Base-by-base conservation (phyloP, 2,329 filamentous ascomycete species). In the Talaromyces sp. region DNA sequence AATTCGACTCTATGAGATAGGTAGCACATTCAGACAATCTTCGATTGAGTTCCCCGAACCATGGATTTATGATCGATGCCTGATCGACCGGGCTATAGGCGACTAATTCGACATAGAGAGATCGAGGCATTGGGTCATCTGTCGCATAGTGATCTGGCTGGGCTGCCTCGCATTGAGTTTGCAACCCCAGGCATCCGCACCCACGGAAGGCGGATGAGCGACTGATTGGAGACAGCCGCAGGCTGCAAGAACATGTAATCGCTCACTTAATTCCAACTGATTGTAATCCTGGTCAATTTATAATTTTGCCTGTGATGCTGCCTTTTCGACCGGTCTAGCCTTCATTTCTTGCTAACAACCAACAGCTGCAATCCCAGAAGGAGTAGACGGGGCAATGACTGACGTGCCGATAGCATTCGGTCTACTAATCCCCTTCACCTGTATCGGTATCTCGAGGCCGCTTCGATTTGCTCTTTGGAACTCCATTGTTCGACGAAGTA, bases 401-500 rank as follows among this genome's bases (percentile, higher is more conserved):
- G 40, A 21, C 31, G 21, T 11, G 1, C 18, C n/a, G 31, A 54
- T 12, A 16, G 0, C 9, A 28, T 21, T n/a, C 9, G 8, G 9
- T n/a, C n/a, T n/a, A n/a, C 25, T 50, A 50, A 14, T 31, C n/a
- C 6, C 5, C 31, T 11, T 37, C 50, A 35, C n/a, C n/a, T n/a
- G n/a, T n/a, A n/a, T n/a, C n/a, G n/a, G n/a, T n/a, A n/a, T 60
- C 44, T 23, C 25, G 18, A 21, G 44, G 31, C 3, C 59, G 46
- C 50, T 61, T 61, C n/a, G 18, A 14, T 42, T 28, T 40, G n/a
- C n/a, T 9, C 14, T 60, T 54, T 18, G 46, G 35, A 3, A 23
- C 21, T 44, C 59, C 57, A 46, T 44, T 60, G 40, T 48, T 59
- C 23, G 57, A 61, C 12, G 42, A 44, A 9, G 46, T 52, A 60